Conservation (phyloP, 768 basidiomycete genomes). For the Suillus plorans region DNA sequence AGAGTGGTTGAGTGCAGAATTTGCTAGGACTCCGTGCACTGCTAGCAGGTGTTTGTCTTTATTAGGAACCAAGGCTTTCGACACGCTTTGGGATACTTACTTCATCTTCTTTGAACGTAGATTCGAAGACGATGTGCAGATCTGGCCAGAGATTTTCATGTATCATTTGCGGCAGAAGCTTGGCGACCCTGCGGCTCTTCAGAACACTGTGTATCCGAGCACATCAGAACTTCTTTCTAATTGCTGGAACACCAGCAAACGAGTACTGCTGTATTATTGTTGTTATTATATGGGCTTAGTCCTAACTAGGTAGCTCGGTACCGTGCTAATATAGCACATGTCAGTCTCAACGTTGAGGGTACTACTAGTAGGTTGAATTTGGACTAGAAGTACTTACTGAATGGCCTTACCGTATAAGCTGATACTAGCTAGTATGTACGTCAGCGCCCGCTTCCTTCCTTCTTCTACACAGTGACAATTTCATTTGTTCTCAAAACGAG, state of each 20-base stretch:
- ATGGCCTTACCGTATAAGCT: not conserved
- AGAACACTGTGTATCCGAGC: no score
- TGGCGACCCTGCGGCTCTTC: no score
- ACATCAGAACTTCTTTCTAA: not conserved
- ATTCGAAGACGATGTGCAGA: not conserved
- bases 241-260: not conserved
- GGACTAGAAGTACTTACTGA: not conserved
- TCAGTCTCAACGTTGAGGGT: no score
- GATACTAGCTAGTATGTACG: not conserved
- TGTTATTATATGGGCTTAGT: not conserved
- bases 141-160: not conserved
- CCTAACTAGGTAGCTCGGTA: not conserved
- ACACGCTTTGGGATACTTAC: slow-evolving; percentile 1
- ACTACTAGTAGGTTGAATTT: no score
- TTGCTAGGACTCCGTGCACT: slow-evolving; percentile 28
- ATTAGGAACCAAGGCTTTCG: slow-evolving; percentile 29
- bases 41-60: slow-evolving; percentile 22
- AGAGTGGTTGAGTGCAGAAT: slow-evolving; percentile 8
- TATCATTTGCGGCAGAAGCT: not conserved
- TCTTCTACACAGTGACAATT: not conserved
- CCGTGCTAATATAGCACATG: not conserved
- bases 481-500: not conserved
- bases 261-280: not conserved
- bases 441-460: not conserved
- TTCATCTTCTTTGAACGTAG: not conserved